Percentiles rank a stretch among this genome's conserved stretches.
Evolutionary conservation across 2,329 filamentous ascomycete species (phyloP).

Genomic region (Nigrospora osmanthi): DNA sequence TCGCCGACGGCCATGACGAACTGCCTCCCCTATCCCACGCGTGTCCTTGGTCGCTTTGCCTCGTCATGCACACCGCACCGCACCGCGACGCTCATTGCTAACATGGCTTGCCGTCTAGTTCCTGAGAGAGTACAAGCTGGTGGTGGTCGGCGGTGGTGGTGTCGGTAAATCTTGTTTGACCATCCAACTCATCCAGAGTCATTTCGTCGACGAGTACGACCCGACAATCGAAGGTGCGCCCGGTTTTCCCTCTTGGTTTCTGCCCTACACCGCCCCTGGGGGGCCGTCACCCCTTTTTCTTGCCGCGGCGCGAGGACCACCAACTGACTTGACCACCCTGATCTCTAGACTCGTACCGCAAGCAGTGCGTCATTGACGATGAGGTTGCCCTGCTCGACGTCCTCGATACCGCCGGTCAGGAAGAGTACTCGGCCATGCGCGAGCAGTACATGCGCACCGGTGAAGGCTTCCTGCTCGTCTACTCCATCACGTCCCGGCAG

Average conservation of each 20-base stretch:
- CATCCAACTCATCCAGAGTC: slow-evolving; percentile 90
- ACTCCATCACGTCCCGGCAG: slow-evolving; percentile 95
- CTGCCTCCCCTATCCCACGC: no score
- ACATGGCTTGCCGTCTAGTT: slow-evolving; percentile 43
- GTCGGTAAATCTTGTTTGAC: slow-evolving; percentile 99
- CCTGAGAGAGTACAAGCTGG: slow-evolving; percentile 87
- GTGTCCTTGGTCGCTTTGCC: background rate
- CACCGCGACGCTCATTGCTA: background rate
- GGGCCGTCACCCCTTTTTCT: background rate
- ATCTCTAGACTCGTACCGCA: slow-evolving; percentile 86
- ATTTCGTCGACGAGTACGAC: slow-evolving; percentile 99
- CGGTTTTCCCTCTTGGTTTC: background rate
- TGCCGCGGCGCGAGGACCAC: background rate
- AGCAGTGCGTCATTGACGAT: slow-evolving; percentile 98
- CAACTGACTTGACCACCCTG: slow-evolving; percentile 4
- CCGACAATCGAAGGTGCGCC: slow-evolving; percentile 92
- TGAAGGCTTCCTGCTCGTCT: slow-evolving; percentile 94
- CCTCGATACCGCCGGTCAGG: slow-evolving; percentile 94
- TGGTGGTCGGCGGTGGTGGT: slow-evolving; percentile 95
- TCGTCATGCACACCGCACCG: background rate
- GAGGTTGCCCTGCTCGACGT: slow-evolving; percentile 97
- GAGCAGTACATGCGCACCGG: slow-evolving; percentile 99
- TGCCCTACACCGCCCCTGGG: background rate
- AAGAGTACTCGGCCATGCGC: slow-evolving; percentile 98
- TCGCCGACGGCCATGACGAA: no score